phyloP scores from a whole-genome alignment of 345 rosid genomes.

The Syzygium grande region DNA sequence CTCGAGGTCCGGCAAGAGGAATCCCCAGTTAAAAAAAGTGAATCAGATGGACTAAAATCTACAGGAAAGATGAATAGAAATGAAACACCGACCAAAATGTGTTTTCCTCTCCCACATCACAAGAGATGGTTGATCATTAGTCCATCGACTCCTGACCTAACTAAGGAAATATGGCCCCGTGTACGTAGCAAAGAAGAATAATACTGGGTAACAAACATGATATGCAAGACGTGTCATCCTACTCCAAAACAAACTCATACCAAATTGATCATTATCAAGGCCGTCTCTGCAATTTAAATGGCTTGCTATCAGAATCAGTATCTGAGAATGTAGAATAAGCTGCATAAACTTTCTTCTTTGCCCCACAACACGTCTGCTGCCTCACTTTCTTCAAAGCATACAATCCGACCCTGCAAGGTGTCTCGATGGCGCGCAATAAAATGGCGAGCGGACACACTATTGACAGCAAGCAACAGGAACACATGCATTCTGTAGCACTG shows the following conservation, averaged over 20 bases:
- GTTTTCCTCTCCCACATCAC: neutral
- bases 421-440: conserved; percentile 41
- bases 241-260: neutral
- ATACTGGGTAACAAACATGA: neutral
- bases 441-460: conserved; percentile 54
- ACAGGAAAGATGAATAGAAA: neutral
- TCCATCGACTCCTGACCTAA: neutral
- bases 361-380: conserved; percentile 20
- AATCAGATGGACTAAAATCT: neutral
- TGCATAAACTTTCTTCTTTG: conserved; percentile 20
- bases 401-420: conserved; percentile 55
- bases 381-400: conserved; percentile 18
- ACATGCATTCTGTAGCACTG: conserved; percentile 31
- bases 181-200: neutral
- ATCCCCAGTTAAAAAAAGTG: neutral
- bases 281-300: neutral
- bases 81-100: neutral
- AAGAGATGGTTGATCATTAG: neutral
- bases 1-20: neutral
- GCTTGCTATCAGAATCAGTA: conserved; percentile 31
- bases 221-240: neutral
- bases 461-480: conserved; percentile 49
- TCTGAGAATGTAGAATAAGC: conserved; percentile 76
- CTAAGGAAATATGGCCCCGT: neutral
- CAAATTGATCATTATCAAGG: neutral